phyloP scores from a whole-genome alignment of 805 yeast species.

The Naumovozyma dairenensis region DNA sequence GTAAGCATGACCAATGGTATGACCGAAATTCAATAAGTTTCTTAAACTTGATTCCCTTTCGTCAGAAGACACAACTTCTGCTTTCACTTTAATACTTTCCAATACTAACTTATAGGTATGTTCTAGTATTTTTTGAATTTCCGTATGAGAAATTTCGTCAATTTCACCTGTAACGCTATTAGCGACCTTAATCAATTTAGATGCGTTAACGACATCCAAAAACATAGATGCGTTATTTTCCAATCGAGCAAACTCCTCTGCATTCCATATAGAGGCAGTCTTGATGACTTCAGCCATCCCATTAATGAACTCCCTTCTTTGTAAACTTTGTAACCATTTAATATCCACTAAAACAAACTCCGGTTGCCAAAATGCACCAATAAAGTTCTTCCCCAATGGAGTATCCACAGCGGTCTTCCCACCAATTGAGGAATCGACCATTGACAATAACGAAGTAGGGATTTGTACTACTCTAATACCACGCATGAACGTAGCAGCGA shows the following conservation, averaged over 20 bases:
- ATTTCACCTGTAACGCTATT: slow-evolving; percentile 6
- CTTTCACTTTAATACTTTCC: slow-evolving; percentile 84
- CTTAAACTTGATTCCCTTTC: slow-evolving; percentile 93
- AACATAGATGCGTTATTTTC: slow-evolving; percentile 67
- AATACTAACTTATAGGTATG: slow-evolving; percentile 70
- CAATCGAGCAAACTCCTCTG: slow-evolving; percentile 71
- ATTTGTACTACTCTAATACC: slow-evolving; percentile 91
- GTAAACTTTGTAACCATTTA: slow-evolving; percentile 76
- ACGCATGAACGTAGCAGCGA: slow-evolving; percentile 98
- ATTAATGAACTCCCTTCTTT: slow-evolving; percentile 87
- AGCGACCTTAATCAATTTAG: slow-evolving; percentile 12
- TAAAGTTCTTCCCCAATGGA: slow-evolving; percentile 87
- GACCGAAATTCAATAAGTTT: slow-evolving; percentile 90
- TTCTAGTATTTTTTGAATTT: slow-evolving; percentile 58
- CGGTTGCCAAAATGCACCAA: slow-evolving; percentile 98
- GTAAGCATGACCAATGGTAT: slow-evolving; percentile 94
- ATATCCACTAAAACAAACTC: slow-evolving; percentile 79
- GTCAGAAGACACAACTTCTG: slow-evolving; percentile 85
- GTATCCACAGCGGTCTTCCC: slow-evolving; percentile 98
- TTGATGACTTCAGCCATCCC: slow-evolving; percentile 98
- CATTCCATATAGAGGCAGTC: slow-evolving; percentile 98
- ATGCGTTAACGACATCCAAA: slow-evolving; percentile 49
- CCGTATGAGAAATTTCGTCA: slow-evolving; percentile 37
- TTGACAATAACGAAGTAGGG: slow-evolving; percentile 87
- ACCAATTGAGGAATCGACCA: slow-evolving; percentile 98